phyloP scores from a whole-genome alignment of 2,329 filamentous ascomycete species.

The Diaporthe citri region DNA sequence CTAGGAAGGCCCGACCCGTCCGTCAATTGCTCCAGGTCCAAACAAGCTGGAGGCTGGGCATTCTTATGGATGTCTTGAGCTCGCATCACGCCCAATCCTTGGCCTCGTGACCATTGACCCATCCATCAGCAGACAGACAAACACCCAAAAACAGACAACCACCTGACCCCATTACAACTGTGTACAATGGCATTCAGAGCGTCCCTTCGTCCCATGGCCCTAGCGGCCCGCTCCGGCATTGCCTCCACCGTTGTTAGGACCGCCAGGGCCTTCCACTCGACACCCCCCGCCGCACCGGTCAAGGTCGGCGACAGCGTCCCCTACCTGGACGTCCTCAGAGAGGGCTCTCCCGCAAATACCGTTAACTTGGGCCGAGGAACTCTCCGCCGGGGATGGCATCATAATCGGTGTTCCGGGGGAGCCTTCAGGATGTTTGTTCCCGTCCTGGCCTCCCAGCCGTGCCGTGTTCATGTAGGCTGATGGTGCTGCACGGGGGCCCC shows the following conservation, averaged over 20 bases:
- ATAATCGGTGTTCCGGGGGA: conserved; percentile 87
- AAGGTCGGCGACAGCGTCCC: conserved; percentile 85
- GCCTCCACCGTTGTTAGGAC: conserved; percentile 24
- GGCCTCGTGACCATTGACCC: background rate
- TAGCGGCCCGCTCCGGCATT: conserved; percentile 36
- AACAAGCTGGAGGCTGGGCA: background rate
- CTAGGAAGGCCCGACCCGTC: conserved; percentile 31
- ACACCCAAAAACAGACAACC: background rate
- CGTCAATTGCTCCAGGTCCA: background rate
- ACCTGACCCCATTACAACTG: background rate
- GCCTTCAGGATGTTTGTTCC: conserved; percentile 67
- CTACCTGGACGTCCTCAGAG: conserved; percentile 79
- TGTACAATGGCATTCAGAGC: conserved; percentile 38
- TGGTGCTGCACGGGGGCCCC: conserved; percentile 44
- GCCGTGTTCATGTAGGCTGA: conserved; percentile 1
- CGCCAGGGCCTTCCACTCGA: conserved; percentile 71
- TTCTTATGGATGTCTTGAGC: background rate
- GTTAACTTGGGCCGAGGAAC: conserved; percentile 85
- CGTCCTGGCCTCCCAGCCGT: background rate
- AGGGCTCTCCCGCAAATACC: conserved; percentile 91
- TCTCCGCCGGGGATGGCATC: conserved; percentile 78
- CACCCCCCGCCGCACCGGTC: conserved; percentile 72
- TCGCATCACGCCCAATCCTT: background rate
- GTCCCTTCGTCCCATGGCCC: conserved; percentile 33
- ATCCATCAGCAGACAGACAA: background rate